A percentile compares a stretch with the other conserved stretches of the same genome.
Evolutionary conservation across 2,329 filamentous ascomycete genomes (phyloP).

Genomic region (Cladosporium sp.): DNA sequence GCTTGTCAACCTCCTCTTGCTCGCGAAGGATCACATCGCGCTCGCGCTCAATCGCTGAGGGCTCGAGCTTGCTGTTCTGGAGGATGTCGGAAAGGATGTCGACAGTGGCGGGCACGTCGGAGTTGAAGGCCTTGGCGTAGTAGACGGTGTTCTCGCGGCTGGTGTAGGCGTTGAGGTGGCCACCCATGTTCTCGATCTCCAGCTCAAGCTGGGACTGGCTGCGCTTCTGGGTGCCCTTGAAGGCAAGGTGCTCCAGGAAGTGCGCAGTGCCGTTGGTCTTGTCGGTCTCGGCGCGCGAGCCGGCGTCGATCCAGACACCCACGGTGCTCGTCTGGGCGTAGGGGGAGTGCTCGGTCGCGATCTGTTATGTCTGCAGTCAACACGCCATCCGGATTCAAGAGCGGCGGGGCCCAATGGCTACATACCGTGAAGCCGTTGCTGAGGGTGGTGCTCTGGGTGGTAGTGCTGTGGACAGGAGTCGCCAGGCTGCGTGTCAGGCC

Average conservation of each 20-base stretch:
- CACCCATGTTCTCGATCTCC: conserved; percentile 99
- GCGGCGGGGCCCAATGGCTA: conserved; percentile 10
- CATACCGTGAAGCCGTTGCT: conserved; percentile 94
- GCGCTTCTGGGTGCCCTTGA: conserved; percentile 96
- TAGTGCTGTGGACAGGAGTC: conserved; percentile 71
- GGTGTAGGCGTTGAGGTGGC: conserved; percentile 98
- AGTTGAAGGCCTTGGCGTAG: conserved; percentile 99
- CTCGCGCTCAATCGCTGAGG: conserved; percentile 88
- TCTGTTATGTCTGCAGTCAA: conserved; percentile 48
- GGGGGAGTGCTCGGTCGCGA: conserved; percentile 95
- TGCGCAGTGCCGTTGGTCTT: conserved; percentile 99
- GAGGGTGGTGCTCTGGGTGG: conserved; percentile 92
- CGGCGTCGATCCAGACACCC: conserved; percentile 98
- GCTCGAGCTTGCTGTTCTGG: conserved; percentile 97
- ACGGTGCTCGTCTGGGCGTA: conserved; percentile 98
- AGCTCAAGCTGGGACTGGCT: conserved; percentile 97
- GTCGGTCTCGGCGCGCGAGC: conserved; percentile 94
- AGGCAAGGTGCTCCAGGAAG: conserved; percentile 98
- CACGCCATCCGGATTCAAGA: not conserved
- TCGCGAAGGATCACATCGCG: conserved; percentile 97
- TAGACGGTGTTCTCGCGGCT: conserved; percentile 99
- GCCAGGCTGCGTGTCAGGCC: conserved; percentile 83
- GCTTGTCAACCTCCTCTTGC: conserved; percentile 99
- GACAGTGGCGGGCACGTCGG: conserved; percentile 90
- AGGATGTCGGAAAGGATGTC: conserved; percentile 99